Base-by-base conservation (phyloP, 2,329 filamentous ascomycete genomes). In the Xylaria sp. region DNA sequence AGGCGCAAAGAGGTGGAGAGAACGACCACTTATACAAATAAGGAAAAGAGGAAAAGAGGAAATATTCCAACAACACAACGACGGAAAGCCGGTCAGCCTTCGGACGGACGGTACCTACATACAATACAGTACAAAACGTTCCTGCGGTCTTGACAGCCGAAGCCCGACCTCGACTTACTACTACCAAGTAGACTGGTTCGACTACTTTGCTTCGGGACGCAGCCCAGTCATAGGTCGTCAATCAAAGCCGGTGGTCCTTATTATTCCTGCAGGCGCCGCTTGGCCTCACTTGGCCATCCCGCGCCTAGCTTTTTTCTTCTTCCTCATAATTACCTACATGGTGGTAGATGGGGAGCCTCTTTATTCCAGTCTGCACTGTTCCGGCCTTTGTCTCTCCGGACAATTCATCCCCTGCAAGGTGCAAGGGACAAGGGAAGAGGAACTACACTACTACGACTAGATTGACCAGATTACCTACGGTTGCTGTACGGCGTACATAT, bases 351-450 rank as follows among this genome's bases (percentile, higher is more conserved):
- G 59, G 41, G 63, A 58, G 66, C 39, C 60, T 68, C 63, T 66
- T 63, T 62, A 43, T 64, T 67, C 69, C 48, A 60, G 59, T 65
- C 59, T 53, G 59, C 52, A 57, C 60, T 55, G 53, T 56, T 45
- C 67, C 64, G 69, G 69, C 46, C 62, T 60, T 70, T 68, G 64
- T 70, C 62, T 70, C 67, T 70, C 69, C 69, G 69, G 60, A 68
- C 63, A 57, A 65, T 65, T 62, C 52, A 53, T 53, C 39, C 59
- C 64, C 68, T 70, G 68, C 65, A 63, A 60, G 52, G 41, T 46
- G 57, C 63, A 53, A 69, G 60, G 55, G 32, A 55, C 57, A 60
- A 63, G 60, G 63, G 41, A 60, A 41, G 18, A 58, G 41, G 61
- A 59, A 56, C 32, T 65, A 61, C 55, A 46, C 41, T 65, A 39